phyloP scores from a whole-genome alignment of 176 grass and related monocot genomes.

The Canna indica region DNA sequence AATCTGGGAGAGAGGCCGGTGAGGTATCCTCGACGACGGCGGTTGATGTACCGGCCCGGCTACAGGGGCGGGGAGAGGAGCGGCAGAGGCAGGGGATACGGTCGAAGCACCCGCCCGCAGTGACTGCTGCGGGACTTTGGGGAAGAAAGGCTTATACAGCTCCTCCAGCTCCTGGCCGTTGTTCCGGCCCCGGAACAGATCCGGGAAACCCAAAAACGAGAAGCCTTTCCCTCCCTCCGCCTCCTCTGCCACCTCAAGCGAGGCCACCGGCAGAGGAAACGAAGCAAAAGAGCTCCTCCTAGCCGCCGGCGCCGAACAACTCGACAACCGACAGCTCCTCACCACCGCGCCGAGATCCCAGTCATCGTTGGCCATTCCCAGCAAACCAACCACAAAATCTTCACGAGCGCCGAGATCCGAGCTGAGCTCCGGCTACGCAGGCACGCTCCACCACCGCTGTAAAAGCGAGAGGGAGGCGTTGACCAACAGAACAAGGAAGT shows the following conservation, averaged over 20 bases:
- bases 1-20: slow-evolving; percentile 5
- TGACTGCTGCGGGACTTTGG: background rate
- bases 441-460: background rate
- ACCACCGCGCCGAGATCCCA: slow-evolving; percentile 77
- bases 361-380: slow-evolving; percentile 38
- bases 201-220: slow-evolving; percentile 15
- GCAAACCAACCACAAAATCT: slow-evolving; percentile 15
- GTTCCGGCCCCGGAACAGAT: background rate
- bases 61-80: slow-evolving; percentile 12
- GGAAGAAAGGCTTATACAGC: slow-evolving; percentile 38
- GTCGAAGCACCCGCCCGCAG: background rate
- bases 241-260: background rate
- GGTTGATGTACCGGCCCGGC: background rate
- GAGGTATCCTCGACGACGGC: background rate
- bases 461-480: background rate
- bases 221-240: background rate
- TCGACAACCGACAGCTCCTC: slow-evolving; percentile 13
- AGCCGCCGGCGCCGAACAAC: slow-evolving; percentile 3
- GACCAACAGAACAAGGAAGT: background rate
- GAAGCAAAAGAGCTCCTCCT: slow-evolving; percentile 21
- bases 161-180: slow-evolving; percentile 31
- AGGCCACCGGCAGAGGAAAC: background rate
- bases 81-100: background rate
- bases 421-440: background rate
- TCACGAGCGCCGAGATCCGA: background rate